A percentile compares a stretch with the other conserved stretches of the same genome.
phyloP scores from a whole-genome alignment of 2,329 filamentous ascomycete species.

The Ambrosiella beaveri region DNA sequence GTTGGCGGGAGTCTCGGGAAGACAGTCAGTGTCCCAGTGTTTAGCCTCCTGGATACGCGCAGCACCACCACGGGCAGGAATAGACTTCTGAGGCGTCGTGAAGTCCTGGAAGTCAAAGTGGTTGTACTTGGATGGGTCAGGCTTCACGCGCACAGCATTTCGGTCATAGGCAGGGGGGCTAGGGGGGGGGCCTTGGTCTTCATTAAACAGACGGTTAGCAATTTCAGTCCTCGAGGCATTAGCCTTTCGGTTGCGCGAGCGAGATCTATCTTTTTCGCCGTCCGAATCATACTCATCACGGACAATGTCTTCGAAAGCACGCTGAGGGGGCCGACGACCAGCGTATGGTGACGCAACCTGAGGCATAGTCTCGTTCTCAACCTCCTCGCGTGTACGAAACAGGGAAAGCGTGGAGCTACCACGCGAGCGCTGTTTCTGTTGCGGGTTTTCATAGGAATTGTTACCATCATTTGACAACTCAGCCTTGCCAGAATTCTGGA shows the following conservation, averaged over 20 bases:
- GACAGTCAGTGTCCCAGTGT: constrained; percentile 53
- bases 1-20: constrained; percentile 38
- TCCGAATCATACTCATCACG: constrained; percentile 29
- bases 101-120: constrained; percentile 57
- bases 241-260: constrained; percentile 26
- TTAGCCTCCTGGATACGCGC: constrained; percentile 51
- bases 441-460: neutral
- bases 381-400: constrained; percentile 52
- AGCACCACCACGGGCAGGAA: constrained; percentile 33
- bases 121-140: constrained; percentile 12
- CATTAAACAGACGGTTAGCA: constrained; percentile 38
- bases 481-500: constrained; percentile 29
- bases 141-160: constrained; percentile 1
- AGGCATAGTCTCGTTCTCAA: constrained; percentile 31
- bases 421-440: constrained; percentile 19
- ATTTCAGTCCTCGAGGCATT: constrained; percentile 38
- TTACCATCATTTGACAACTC: neutral
- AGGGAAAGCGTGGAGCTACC: constrained; percentile 49
- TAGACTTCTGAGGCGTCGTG: constrained; percentile 57
- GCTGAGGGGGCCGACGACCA: constrained; percentile 42
- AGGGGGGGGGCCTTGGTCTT: constrained; percentile 46
- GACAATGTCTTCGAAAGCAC: constrained; percentile 58
- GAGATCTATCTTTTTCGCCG: constrained; percentile 30
- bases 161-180: constrained; percentile 26
- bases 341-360: constrained; percentile 43